Conservation (phyloP, 2,329 filamentous ascomycete genomes). For the Colletotrichum noveboracense region DNA sequence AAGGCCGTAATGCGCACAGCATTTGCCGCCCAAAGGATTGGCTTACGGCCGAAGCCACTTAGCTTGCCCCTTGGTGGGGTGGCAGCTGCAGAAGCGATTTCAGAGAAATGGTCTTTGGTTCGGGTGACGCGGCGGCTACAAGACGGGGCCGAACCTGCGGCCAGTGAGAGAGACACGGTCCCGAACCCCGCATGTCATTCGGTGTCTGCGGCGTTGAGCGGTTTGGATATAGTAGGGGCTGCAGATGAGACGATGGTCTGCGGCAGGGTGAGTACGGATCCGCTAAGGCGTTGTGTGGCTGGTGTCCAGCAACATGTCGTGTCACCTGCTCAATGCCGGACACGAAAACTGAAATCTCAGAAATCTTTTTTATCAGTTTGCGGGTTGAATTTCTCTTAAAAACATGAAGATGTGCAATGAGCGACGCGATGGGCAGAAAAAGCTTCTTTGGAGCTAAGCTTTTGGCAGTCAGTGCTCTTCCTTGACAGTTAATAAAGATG, state of each 20-base stretch:
- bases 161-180: neutral
- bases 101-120: neutral
- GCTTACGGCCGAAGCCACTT: neutral
- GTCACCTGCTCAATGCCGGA: neutral
- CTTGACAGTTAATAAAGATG: neutral
- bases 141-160: neutral
- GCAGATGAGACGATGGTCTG: conserved; percentile 69
- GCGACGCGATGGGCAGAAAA: neutral
- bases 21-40: neutral
- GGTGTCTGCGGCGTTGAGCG: conserved; percentile 60
- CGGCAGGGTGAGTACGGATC: neutral
- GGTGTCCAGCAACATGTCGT: neutral
- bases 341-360: neutral
- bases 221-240: conserved; percentile 70
- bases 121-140: neutral
- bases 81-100: neutral
- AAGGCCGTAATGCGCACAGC: neutral
- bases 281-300: neutral
- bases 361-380: neutral
- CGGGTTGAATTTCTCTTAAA: neutral
- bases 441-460: neutral
- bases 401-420: neutral
- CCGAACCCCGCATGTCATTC: neutral
- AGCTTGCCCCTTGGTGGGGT: neutral
- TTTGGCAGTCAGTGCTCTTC: neutral